A percentile compares a stretch with the other conserved stretches of the same genome.
Evolutionary conservation across 169 alveolate species (phyloP).

Genomic region (Eimeria tenella): DNA sequence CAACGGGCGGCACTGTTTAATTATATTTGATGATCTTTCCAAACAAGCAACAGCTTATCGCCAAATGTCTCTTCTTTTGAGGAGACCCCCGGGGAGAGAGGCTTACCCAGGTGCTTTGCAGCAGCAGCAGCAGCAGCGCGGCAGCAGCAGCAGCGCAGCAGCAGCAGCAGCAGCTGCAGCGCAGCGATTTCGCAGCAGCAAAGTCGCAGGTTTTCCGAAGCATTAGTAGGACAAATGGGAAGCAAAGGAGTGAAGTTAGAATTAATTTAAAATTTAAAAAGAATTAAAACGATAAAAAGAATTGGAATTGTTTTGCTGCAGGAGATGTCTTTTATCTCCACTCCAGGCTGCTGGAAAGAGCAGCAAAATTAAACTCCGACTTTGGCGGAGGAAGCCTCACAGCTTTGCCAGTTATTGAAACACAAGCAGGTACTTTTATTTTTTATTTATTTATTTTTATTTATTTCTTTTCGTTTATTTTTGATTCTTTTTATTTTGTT

Average conservation of each 20-base stretch:
- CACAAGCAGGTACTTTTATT: slow-evolving; percentile 90
- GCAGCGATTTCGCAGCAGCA: not conserved
- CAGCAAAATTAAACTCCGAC: slow-evolving; percentile 96
- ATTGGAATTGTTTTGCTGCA: not conserved
- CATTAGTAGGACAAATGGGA: too few species aligned
- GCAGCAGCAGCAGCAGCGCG: not conserved
- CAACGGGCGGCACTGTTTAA: slow-evolving; percentile 97
- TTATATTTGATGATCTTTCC: slow-evolving; percentile 98
- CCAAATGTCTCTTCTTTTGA: slow-evolving; percentile 95
- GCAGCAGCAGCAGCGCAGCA: too few species aligned
- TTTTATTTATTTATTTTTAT: too few species aligned
- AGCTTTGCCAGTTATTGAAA: slow-evolving; percentile 98
- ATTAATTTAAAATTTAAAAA: too few species aligned
- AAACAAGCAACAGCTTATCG: slow-evolving; percentile 99
- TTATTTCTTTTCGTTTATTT: too few species aligned
- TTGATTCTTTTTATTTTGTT: too few species aligned
- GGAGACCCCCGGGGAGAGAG: slow-evolving; percentile 93
- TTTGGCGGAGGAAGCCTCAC: slow-evolving; percentile 98
- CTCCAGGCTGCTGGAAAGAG: slow-evolving; percentile 97
- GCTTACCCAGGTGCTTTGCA: slow-evolving; percentile 93
- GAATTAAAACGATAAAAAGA: too few species aligned
- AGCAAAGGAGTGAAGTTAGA: too few species aligned
- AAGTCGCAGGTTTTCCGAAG: too few species aligned
- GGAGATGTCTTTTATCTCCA: slow-evolving; percentile 99
- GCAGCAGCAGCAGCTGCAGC: not conserved